Conservation (phyloP, 148 eudicot genomes). For the Rhododendron williamsianum region DNA sequence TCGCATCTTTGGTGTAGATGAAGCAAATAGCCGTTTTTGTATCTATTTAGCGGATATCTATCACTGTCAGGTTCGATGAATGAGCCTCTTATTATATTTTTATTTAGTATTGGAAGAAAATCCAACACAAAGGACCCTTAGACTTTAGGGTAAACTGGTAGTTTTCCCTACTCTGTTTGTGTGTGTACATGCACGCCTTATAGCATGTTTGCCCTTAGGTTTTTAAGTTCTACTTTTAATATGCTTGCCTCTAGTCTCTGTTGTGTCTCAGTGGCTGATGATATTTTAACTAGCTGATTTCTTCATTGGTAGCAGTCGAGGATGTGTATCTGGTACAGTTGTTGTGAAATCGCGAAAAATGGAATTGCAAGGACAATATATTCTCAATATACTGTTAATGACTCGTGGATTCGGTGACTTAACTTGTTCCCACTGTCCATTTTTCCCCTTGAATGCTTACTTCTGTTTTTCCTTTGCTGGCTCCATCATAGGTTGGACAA, state of each 20-base stretch:
- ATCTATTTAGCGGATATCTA: neutral
- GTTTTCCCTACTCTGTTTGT: neutral
- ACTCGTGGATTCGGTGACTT: neutral
- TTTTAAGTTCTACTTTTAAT: neutral
- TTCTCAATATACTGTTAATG: neutral
- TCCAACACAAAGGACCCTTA: neutral
- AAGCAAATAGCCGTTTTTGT: neutral
- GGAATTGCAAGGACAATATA: neutral
- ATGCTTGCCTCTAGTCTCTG: neutral
- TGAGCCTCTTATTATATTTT: neutral
- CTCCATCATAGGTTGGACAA: conserved; percentile 56
- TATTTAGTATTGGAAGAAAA: neutral
- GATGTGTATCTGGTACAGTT: neutral
- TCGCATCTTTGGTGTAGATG: neutral
- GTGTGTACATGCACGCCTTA: neutral
- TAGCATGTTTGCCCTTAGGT: neutral
- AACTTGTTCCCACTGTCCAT: neutral
- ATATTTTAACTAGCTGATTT: neutral
- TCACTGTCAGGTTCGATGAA: neutral
- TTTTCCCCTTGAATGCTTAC: neutral
- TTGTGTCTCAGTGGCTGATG: neutral
- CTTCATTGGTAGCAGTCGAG: neutral
- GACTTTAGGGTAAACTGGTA: neutral
- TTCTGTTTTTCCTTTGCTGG: conserved; percentile 2
- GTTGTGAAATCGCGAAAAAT: neutral